Evolutionary conservation across 1,284 basidiomycete species (phyloP).

Genomic region (Apiotrichum porosum): DNA sequence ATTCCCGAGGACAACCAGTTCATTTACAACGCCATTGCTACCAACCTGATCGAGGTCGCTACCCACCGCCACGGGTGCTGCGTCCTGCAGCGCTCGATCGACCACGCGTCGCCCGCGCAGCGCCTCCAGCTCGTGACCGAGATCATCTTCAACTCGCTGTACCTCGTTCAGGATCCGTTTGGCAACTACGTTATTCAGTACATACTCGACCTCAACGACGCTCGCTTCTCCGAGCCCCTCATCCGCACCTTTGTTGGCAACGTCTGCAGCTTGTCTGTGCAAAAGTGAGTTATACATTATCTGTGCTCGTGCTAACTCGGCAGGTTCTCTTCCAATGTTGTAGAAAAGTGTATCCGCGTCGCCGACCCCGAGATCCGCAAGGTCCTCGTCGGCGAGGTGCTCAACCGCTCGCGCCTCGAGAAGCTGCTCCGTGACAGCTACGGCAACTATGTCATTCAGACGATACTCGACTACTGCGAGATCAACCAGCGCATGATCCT

Average conservation of each 20-base stretch:
- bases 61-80: conserved; percentile 99
- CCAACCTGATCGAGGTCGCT: conserved; percentile 98
- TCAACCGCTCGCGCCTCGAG: conserved; percentile 90
- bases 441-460: conserved; percentile 92
- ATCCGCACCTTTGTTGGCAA: conserved; percentile 98
- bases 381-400: conserved; percentile 89
- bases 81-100: conserved; percentile 96
- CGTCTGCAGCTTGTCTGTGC: conserved; percentile 93
- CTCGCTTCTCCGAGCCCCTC: conserved; percentile 93
- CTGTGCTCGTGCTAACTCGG: not conserved
- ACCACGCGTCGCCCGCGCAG: conserved; percentile 83
- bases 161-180: conserved; percentile 97
- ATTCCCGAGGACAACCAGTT: conserved; percentile 99
- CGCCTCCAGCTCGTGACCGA: conserved; percentile 95
- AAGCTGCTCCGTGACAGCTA: conserved; percentile 91
- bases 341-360: conserved; percentile 83
- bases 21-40: conserved; percentile 98
- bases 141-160: conserved; percentile 97
- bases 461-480: conserved; percentile 91
- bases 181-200: conserved; percentile 66
- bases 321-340: conserved; percentile 42
- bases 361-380: conserved; percentile 92
- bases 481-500: conserved; percentile 73
- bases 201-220: conserved; percentile 96
- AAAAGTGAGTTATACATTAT: conserved; percentile 81